Evolutionary conservation across 2,329 filamentous ascomycete genomes (phyloP).

Genomic region (Neopestalotiopsis sp.): DNA sequence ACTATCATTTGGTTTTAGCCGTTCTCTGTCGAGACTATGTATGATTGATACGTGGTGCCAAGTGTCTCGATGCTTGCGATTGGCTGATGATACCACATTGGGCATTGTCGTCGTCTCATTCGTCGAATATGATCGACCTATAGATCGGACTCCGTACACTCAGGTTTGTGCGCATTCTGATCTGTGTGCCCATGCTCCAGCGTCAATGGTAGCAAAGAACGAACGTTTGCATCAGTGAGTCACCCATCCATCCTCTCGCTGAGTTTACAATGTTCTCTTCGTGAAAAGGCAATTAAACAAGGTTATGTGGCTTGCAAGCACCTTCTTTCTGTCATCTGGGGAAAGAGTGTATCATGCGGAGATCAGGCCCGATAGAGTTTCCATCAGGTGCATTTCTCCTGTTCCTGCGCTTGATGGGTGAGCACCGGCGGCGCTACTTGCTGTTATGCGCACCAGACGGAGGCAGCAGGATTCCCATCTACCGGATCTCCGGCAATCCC

Average conservation of each 20-base stretch:
- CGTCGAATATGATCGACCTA: not conserved
- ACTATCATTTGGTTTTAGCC: not conserved
- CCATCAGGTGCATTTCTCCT: not conserved
- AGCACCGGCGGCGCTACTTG: not conserved
- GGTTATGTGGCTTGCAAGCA: not conserved
- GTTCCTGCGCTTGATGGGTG: not conserved
- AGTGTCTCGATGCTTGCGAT: not conserved
- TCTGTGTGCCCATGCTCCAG: slow-evolving; percentile 1
- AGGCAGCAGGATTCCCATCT: not conserved
- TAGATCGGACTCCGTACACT: not conserved
- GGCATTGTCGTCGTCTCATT: slow-evolving; percentile 12
- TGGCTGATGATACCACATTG: slow-evolving; percentile 16
- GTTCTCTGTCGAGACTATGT: not conserved
- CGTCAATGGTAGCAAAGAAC: not conserved
- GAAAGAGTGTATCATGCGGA: not conserved
- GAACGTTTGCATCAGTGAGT: not conserved
- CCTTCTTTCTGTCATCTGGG: not conserved
- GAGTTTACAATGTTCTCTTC: not conserved
- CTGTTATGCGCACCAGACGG: not conserved
- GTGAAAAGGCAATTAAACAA: not conserved
- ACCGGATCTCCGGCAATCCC: slow-evolving; percentile 6
- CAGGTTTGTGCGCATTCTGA: not conserved
- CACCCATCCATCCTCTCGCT: not conserved
- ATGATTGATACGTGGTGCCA: not conserved
- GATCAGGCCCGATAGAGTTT: not conserved